These are phyloP conservation scores for Cyanidioschyzon merolae DNA, from an alignment of 23 red algal species.

Conservation along the genomic window DNA sequence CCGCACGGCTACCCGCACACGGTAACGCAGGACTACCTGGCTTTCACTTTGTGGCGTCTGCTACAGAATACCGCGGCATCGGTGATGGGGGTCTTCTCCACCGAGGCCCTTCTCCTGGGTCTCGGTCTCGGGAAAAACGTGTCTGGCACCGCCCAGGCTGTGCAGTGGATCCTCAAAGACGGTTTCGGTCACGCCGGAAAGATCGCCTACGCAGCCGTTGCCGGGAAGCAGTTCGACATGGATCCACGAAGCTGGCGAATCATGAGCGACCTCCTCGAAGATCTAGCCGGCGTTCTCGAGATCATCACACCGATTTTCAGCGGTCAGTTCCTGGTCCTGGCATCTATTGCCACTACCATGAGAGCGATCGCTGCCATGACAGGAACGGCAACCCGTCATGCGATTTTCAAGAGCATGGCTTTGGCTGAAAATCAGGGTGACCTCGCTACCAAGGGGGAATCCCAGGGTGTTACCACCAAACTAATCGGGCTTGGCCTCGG, in stretches of 20 bases:
- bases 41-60: constrained; percentile 70
- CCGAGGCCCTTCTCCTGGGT: constrained; percentile 83
- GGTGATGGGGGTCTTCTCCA: constrained; percentile 85
- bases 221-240: constrained; percentile 46
- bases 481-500: constrained; percentile 79
- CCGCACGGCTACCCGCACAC: constrained; percentile 79
- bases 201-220: constrained; percentile 65
- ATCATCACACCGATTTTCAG: constrained; percentile 26
- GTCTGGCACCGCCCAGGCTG: constrained; percentile 63
- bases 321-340: constrained; percentile 12
- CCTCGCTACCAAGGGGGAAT: constrained; percentile 94
- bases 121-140: constrained; percentile 69
- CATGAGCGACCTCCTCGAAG: constrained; percentile 20
- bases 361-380: constrained; percentile 67
- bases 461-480: constrained; percentile 88
- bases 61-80: constrained; percentile 90
- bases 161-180: constrained; percentile 91
- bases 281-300: constrained; percentile 23
- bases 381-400: constrained; percentile 88
- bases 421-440: constrained; percentile 81
- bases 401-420: constrained; percentile 70
- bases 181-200: constrained; percentile 79
- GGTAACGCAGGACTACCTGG: constrained; percentile 80
- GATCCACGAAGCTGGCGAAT: constrained; percentile 29
- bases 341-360: constrained; percentile 25